Evolutionary conservation across 805 yeast species (phyloP).

Genomic region (Cyberlindnera mississippiensis): DNA sequence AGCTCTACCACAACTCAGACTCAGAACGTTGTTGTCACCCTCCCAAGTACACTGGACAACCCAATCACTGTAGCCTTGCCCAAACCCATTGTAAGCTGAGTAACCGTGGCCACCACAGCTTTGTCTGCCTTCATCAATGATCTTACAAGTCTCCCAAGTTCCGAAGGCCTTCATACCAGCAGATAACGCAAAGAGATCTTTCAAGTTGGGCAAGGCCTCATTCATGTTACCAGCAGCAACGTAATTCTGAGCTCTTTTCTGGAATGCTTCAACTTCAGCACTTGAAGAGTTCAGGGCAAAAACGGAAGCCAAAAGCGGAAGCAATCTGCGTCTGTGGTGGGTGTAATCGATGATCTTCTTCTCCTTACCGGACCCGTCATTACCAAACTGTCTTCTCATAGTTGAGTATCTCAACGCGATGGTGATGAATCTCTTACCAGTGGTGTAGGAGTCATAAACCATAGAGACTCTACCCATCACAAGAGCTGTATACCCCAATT

Average conservation of each 20-base stretch:
- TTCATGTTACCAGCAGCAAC: slow-evolving; percentile 37
- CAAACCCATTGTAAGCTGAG: slow-evolving; percentile 84
- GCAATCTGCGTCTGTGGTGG: slow-evolving; percentile 78
- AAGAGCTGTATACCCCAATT: slow-evolving; percentile 82
- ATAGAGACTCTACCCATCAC: slow-evolving; percentile 85
- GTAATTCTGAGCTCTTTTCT: slow-evolving; percentile 36
- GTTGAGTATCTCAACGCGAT: slow-evolving; percentile 86
- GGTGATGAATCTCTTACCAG: slow-evolving; percentile 72
- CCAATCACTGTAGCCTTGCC: slow-evolving; percentile 84
- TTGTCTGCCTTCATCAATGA: slow-evolving; percentile 87
- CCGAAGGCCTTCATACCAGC: slow-evolving; percentile 88
- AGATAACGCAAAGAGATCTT: slow-evolving; percentile 74
- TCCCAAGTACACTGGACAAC: slow-evolving; percentile 98
- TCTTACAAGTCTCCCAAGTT: slow-evolving; percentile 78
- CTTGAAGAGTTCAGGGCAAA: slow-evolving; percentile 65
- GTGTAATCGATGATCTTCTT: slow-evolving; percentile 32
- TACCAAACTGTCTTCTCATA: slow-evolving; percentile 80
- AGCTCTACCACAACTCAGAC: slow-evolving; percentile 79
- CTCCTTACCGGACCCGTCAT: slow-evolving; percentile 37
- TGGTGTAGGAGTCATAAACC: slow-evolving; percentile 82
- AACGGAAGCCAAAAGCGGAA: slow-evolving; percentile 75
- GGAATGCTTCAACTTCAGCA: slow-evolving; percentile 46
- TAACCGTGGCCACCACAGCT: slow-evolving; percentile 59
- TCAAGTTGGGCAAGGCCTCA: slow-evolving; percentile 55
- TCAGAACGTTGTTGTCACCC: slow-evolving; percentile 87